Evolutionary conservation across 805 yeast genomes (phyloP), one percentile per base, ranked within the genome.

Genomic region (Saturnispora hagleri): DNA sequence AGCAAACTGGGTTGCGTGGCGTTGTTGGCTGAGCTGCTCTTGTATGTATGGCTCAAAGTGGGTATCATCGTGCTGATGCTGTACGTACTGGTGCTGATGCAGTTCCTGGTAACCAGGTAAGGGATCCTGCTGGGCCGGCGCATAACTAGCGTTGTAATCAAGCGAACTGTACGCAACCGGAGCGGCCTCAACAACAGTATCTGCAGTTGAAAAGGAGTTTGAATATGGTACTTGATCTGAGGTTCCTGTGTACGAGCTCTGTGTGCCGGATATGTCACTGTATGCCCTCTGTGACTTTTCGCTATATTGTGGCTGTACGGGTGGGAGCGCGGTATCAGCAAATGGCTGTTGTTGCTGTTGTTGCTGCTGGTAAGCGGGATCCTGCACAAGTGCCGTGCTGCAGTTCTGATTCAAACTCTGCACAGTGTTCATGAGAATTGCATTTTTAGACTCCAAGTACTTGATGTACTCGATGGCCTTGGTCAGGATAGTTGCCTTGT

Each of bases 401-500:
- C 34, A 31, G 34, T 43, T 51, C 33, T 47, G 27, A 18, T 43
- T 47, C 20, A 52, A 35, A 6, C 48, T 76, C 40, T 73, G 70
- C 51, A 81, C 71, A 63, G 86, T 89, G 55, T 71, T 64, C 49
- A 63, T 62, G 59, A 86, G 68, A 35, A 69, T 64, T 3, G 66
- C 64, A 59, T 84, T 85, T 55, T 82, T 79, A 51, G 68, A 63
- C 64, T 86, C 89, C 56, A 86, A 69, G 63, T 85, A 89, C 60
- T 75, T 73, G 61, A 86, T 86, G 64, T 87, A 87, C 67, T 86
- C 95, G 1, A 88, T 82, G 8, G 90, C 87, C 61, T 86, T 86
- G 38, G 87, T 74, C 50, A 86, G 69, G 13, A 86, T 84, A 28
- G 84, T 83, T 13, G 91, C 93, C 66, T 86, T 86, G 65, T 85